phyloP scores from a whole-genome alignment of 495 filamentous ascomycete genomes.

The Xylaria venustula region DNA sequence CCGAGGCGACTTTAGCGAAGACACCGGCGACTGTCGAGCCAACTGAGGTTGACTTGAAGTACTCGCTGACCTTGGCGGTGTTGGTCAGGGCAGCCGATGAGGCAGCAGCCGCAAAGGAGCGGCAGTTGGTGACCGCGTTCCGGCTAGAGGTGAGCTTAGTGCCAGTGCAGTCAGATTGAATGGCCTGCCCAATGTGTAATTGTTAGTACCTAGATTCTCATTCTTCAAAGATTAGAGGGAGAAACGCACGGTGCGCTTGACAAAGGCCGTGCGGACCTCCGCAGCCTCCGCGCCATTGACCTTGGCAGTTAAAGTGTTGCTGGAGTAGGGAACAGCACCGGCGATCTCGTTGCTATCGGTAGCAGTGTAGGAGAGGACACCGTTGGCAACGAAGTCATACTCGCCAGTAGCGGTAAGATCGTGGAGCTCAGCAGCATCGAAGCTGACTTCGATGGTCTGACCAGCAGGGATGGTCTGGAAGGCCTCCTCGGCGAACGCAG shows the following conservation, averaged over 20 bases:
- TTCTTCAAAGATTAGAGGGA: not conserved
- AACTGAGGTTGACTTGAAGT: conserved; percentile 56
- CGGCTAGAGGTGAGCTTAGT: conserved; percentile 38
- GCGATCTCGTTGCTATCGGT: conserved; percentile 44
- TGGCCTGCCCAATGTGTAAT: conserved; percentile 11
- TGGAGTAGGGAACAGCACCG: conserved; percentile 42
- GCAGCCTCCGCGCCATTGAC: conserved; percentile 54
- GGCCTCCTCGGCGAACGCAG: conserved; percentile 48
- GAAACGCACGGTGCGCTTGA: conserved; percentile 47
- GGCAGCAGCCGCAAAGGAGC: conserved; percentile 49
- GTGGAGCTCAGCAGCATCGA: conserved; percentile 58
- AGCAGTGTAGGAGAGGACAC: conserved; percentile 52
- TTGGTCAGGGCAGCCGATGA: conserved; percentile 53
- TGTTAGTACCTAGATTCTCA: not conserved
- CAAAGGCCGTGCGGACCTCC: conserved; percentile 43
- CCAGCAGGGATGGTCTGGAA: conserved; percentile 59
- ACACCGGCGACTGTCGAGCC: conserved; percentile 52
- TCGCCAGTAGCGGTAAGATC: conserved; percentile 53
- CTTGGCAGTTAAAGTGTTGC: conserved; percentile 46
- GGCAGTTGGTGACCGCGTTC: conserved; percentile 51
- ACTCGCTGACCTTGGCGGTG: conserved; percentile 55
- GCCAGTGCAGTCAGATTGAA: conserved; percentile 51
- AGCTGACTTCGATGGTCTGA: conserved; percentile 52
- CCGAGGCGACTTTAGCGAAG: conserved; percentile 49
- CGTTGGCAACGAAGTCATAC: conserved; percentile 46